Base-by-base conservation (phyloP, 306 rosid genomes). In the Adenanthera pavonina region DNA sequence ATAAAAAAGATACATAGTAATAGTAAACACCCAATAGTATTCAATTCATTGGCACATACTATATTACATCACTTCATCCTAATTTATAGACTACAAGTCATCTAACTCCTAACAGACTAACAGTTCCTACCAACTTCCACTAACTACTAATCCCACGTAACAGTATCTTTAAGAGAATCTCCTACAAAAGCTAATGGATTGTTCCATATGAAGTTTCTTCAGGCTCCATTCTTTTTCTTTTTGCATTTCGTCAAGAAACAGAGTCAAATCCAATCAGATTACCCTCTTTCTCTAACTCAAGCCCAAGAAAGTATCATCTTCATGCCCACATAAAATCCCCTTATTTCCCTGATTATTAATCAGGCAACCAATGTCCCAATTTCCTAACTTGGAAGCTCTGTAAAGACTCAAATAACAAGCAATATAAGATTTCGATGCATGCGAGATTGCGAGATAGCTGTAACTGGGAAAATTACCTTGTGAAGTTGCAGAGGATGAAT, bases 381-480 rank as follows among this genome's bases (percentile, higher is more conserved):
- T 60, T 60, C 8, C 17, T 38, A 3, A 68, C 51, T 8, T 4
- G 11, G 17, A 67, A 67, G 30, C 20, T 9, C 25, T 68, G 14
- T 3, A 43, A 46, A 68, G 9, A 25, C 25, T 68, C 49, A 40
- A 38, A 40, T 10, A 40, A 40, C 36, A 68, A 68, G 73, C 10
- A 68, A 19, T 46, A 68, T 2, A 19, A 10, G 6, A 41, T 6
- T 4, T 14, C 16, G 44, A 25, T 61, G 76, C 17, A 35, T 51
- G 15, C 16, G 76, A 60, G 69, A 54, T 75, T 71, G 51, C 38
- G 19, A 54, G 40, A 75, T 8, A 66, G 40, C 11, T n/a, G 47
- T 59, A 66, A 62, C 56, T 35, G 36, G 9, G 34, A 72, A 72
- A 80, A 51, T 65, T 69, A 90, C 98, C 97, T 84, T 88, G 81